Conservation (phyloP, 1,139 yeast species). For the Yamadazyma dendronema region DNA sequence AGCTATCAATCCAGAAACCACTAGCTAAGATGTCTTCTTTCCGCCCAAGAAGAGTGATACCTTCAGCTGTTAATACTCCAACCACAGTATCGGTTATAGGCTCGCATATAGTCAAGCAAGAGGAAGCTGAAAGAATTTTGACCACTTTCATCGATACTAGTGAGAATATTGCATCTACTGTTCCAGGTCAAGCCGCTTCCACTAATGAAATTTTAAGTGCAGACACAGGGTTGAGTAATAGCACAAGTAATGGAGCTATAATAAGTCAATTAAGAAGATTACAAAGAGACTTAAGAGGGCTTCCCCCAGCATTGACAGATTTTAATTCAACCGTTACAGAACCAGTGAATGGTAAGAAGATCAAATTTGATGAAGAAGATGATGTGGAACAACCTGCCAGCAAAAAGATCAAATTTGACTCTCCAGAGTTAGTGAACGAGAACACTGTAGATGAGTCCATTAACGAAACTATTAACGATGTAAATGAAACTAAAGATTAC, state of each 20-base stretch:
- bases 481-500: constrained; percentile 16
- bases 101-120: constrained; percentile 27
- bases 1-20: background rate
- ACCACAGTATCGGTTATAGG: constrained; percentile 40
- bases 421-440: constrained; percentile 12
- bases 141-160: constrained; percentile 46
- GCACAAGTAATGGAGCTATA: constrained; percentile 30
- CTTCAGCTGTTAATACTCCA: constrained; percentile 50
- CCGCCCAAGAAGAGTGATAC: constrained; percentile 39
- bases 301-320: constrained; percentile 48
- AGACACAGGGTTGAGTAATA: constrained; percentile 22
- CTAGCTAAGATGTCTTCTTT: constrained; percentile 24
- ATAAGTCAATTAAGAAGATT: constrained; percentile 63
- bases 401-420: constrained; percentile 20
- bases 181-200: constrained; percentile 16
- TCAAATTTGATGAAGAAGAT: constrained; percentile 28
- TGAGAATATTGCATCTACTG: constrained; percentile 22
- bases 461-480: constrained; percentile 12
- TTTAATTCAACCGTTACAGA: constrained; percentile 15
- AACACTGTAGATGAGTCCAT: constrained; percentile 10
- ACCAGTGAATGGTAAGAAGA: constrained; percentile 21
- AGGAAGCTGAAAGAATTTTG: constrained; percentile 46
- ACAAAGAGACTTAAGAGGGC: constrained; percentile 70
- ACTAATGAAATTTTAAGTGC: constrained; percentile 10
- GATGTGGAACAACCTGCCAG: constrained; percentile 15